Percentiles rank a stretch among this genome's conserved stretches.
Evolutionary conservation across 202 grass and related monocot genomes (phyloP).

Genomic region (Panicum virgatum): DNA sequence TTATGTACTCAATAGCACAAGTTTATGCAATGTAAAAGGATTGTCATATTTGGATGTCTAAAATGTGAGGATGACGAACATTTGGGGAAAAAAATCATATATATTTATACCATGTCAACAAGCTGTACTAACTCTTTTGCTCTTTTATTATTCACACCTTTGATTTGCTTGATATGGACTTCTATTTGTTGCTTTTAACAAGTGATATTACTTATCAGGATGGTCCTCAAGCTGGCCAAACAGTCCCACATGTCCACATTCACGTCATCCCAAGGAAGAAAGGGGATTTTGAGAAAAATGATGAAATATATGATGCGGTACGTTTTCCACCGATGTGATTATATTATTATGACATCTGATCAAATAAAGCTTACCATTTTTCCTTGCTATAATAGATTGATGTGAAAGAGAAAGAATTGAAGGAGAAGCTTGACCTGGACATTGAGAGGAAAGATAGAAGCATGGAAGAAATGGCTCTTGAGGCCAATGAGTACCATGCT

Average conservation of each 20-base stretch:
- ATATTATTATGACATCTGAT: neutral
- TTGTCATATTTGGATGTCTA: neutral
- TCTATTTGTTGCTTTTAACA: neutral
- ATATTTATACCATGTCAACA: neutral
- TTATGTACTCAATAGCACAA: neutral
- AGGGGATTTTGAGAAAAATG: conserved; percentile 90
- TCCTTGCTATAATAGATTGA: conserved; percentile 56
- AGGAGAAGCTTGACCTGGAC: conserved; percentile 88
- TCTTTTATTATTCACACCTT: neutral
- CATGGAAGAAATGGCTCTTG: conserved; percentile 72
- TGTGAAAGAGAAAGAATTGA: conserved; percentile 70
- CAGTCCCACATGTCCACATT: conserved; percentile 96
- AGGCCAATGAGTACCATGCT: conserved; percentile 62
- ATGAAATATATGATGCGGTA: conserved; percentile 92
- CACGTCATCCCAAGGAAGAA: conserved; percentile 78
- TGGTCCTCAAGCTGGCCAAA: conserved; percentile 88
- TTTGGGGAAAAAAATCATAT: neutral
- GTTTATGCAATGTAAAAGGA: neutral
- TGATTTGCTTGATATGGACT: neutral
- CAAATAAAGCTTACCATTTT: conserved; percentile 3
- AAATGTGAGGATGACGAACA: neutral
- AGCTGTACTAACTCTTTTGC: neutral
- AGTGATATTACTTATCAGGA: conserved; percentile 52
- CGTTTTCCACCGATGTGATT: neutral
- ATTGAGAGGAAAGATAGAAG: conserved; percentile 73